phyloP scores from a whole-genome alignment of 139 green algal genomes.

The Chlorella ohadii region DNA sequence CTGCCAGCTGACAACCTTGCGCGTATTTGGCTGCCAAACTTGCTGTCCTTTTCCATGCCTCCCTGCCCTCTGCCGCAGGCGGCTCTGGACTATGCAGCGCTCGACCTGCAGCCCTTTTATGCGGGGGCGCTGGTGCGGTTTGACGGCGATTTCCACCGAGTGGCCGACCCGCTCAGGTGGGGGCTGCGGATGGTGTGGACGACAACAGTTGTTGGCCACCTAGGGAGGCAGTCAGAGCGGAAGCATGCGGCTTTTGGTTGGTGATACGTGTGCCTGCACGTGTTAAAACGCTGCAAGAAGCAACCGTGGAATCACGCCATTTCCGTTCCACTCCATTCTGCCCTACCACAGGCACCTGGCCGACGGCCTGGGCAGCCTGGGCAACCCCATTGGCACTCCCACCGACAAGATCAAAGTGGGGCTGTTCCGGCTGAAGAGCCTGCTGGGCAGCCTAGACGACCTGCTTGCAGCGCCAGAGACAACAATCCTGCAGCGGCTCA shows the following conservation, averaged over 20 bases:
- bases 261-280: too few relatives aligned
- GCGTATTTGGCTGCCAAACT: too few relatives aligned
- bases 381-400: conserved; percentile 86
- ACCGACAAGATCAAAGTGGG: conserved; percentile 83
- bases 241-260: too few relatives aligned
- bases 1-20: too few relatives aligned
- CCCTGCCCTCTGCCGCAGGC: conserved; percentile 3
- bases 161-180: conserved; percentile 73
- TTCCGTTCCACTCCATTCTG: neutral
- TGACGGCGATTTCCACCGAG: conserved; percentile 53
- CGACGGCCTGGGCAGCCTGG: conserved; percentile 80
- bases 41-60: neutral
- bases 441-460: conserved; percentile 68
- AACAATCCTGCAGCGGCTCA: conserved; percentile 62
- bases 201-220: too few relatives aligned
- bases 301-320: neutral
- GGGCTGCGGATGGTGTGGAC: neutral
- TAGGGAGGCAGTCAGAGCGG: too few relatives aligned
- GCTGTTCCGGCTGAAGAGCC: conserved; percentile 75
- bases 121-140: conserved; percentile 87
- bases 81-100: conserved; percentile 84
- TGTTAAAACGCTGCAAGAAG: too few relatives aligned
- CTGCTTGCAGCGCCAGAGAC: conserved; percentile 70
- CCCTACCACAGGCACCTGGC: conserved; percentile 81
- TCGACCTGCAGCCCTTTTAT: conserved; percentile 94